Conservation (phyloP, 2,329 filamentous ascomycete species). For the Aspergillus intermedius region DNA sequence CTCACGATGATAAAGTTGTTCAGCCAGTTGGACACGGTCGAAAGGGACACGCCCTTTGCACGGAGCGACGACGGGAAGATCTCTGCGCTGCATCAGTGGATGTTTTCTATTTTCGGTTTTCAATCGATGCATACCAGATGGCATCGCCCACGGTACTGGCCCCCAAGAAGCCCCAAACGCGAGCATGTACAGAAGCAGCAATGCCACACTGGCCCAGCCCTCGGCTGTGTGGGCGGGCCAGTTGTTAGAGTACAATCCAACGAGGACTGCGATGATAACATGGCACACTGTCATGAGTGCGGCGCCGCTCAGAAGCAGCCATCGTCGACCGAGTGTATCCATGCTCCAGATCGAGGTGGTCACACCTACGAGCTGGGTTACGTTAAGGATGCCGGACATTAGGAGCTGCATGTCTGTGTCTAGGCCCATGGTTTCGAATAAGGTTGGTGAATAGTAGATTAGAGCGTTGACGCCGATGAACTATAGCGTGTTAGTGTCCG, state of each 20-base stretch:
- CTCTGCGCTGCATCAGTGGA: slow-evolving; percentile 39
- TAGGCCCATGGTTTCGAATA: slow-evolving; percentile 49
- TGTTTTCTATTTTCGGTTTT: background rate
- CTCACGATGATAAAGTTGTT: slow-evolving; percentile 56
- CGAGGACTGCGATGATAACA: slow-evolving; percentile 48
- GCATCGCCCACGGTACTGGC: slow-evolving; percentile 42
- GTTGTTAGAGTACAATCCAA: slow-evolving; percentile 46
- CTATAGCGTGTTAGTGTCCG: slow-evolving; percentile 11
- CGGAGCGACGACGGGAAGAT: slow-evolving; percentile 58
- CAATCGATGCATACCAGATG: slow-evolving; percentile 21
- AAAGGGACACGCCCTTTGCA: slow-evolving; percentile 61
- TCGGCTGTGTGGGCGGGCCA: slow-evolving; percentile 47
- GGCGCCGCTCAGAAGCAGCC: slow-evolving; percentile 41
- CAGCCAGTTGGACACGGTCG: slow-evolving; percentile 58
- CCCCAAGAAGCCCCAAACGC: slow-evolving; percentile 57
- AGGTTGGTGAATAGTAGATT: slow-evolving; percentile 55
- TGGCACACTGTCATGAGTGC: slow-evolving; percentile 43
- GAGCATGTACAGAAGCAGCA: slow-evolving; percentile 58
- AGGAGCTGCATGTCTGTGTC: slow-evolving; percentile 44
- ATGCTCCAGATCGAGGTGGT: slow-evolving; percentile 44
- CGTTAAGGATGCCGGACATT: slow-evolving; percentile 49
- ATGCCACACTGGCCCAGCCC: slow-evolving; percentile 53
- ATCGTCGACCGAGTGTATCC: slow-evolving; percentile 43
- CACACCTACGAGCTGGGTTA: slow-evolving; percentile 44
- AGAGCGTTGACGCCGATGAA: slow-evolving; percentile 52